Evolutionary conservation across 1,284 basidiomycete species (phyloP).

Genomic region (Puccinia hordei): DNA sequence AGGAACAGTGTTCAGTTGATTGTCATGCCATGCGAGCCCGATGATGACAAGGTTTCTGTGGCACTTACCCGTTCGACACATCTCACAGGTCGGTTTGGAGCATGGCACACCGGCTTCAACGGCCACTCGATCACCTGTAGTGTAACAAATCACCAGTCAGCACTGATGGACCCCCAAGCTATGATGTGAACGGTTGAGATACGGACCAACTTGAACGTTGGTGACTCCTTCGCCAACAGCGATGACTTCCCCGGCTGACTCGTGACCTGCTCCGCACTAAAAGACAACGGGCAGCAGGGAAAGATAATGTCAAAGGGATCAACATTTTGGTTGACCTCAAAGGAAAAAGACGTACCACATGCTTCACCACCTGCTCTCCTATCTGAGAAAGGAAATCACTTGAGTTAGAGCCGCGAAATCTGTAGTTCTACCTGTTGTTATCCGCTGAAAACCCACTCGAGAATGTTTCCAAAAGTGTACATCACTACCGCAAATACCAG

Average conservation of each 20-base stretch:
- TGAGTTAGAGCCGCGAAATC: not conserved
- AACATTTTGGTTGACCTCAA: not conserved
- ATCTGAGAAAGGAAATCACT: slow-evolving; percentile 28
- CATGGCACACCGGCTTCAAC: slow-evolving; percentile 56
- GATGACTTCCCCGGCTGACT: slow-evolving; percentile 57
- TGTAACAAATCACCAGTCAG: not conserved
- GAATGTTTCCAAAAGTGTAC: slow-evolving; percentile 59
- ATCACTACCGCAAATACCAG: slow-evolving; percentile 55
- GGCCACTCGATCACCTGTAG: slow-evolving; percentile 56
- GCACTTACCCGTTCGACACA: slow-evolving; percentile 38
- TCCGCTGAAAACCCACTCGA: slow-evolving; percentile 5
- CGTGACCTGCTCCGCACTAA: slow-evolving; percentile 57
- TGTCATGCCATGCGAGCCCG: too few relatives aligned
- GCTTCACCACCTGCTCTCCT: slow-evolving; percentile 51
- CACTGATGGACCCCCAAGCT: not conserved
- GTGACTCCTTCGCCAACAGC: slow-evolving; percentile 56
- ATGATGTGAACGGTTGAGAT: not conserved
- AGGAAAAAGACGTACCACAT: slow-evolving; percentile 27
- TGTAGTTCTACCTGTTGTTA: not conserved
- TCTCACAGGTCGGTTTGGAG: slow-evolving; percentile 48
- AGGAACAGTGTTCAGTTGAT: not conserved
- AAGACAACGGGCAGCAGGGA: not conserved
- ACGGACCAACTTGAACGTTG: slow-evolving; percentile 53
- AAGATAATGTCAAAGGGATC: not conserved
- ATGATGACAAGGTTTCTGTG: too few relatives aligned